Evolutionary conservation across 140 eudicot species (phyloP).

Genomic region (Oenanthe javanica): DNA sequence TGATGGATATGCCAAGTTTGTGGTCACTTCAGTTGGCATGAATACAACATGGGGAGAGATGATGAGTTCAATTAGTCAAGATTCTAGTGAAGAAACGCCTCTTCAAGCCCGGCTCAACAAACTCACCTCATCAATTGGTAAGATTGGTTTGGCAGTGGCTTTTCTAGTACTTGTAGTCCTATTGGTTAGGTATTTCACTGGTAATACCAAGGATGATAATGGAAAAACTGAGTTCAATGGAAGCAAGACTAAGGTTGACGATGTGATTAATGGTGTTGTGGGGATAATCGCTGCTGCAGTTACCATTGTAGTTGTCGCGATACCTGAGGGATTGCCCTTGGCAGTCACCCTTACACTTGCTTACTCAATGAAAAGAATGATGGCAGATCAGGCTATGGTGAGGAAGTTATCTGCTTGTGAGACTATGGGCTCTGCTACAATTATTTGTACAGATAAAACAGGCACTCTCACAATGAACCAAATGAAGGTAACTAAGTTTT

Average conservation of each 20-base stretch:
- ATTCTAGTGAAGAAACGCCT: background rate
- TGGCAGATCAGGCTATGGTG: constrained; percentile 21
- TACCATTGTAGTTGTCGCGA: constrained; percentile 19
- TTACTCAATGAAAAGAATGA: constrained; percentile 23
- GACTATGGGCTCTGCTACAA: constrained; percentile 76
- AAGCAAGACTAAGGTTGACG: constrained; percentile 8
- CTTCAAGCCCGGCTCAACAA: constrained; percentile 8
- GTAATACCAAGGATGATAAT: background rate
- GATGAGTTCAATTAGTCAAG: constrained; percentile 1
- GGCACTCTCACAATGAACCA: constrained; percentile 22
- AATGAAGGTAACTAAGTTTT: constrained; percentile 19
- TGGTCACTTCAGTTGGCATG: constrained; percentile 4
- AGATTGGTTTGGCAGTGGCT: constrained; percentile 3
- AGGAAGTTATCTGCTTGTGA: constrained; percentile 47
- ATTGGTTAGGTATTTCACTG: background rate
- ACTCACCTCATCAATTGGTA: constrained; percentile 2
- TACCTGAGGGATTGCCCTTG: constrained; percentile 22
- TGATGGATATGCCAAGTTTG: background rate
- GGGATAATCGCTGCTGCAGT: constrained; percentile 16
- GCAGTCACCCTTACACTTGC: constrained; percentile 26
- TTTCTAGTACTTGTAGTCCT: background rate
- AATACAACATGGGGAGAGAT: constrained; percentile 8
- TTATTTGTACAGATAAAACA: constrained; percentile 21
- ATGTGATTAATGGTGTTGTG: constrained; percentile 11
- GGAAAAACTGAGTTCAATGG: constrained; percentile 2